Base-by-base conservation (phyloP, 306 rosid species). In the Casuarina equisetifolia region DNA sequence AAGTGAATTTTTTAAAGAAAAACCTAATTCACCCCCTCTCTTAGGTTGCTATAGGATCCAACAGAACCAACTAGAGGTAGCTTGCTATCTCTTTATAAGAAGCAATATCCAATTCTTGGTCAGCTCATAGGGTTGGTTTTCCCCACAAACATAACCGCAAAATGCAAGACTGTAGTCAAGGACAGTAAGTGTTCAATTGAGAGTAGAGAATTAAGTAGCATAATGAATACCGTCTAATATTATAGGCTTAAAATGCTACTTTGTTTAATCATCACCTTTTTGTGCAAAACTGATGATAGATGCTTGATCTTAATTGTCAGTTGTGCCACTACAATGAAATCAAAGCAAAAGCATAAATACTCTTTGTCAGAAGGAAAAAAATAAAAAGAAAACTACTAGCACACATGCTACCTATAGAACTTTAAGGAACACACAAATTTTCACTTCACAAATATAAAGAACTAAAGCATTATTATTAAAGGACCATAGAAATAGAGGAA, bases 221-320 rank as follows among this genome's bases (percentile, higher is more conserved):
- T 50, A 72, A 72, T 40, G 50, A 52, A 72, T 19, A 53, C 13
- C 17, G 53, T 40, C 67, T 40, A 55, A 74, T 50, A 48, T 2
- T 39, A 49, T 48, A 44, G 13, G 42, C 44, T 42, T 59, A 76
- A 75, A 62, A 73, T 15, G 49, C 72, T 62, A 8, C n/a, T 50
- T 15, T 43, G 71, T 82, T 74, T 20, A 43, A 69, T 48, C 17
- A 80, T 87, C 61, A 90, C 97, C 98, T 92, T 94, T 81, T 92
- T 92, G 87, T 90, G 98, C 70, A 94, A 81, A 72, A 83, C 86
- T 25, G 88, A 76, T 44, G 97, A 88, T 68, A 94, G 86, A 86
- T 89, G 97, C 79, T 92, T 89, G 80, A 94, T 92, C 90, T 90
- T 94, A 53, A 89, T 89, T 43, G 98, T 92, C 67, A 92, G 92